These are phyloP conservation scores for Exophiala oligosperma DNA, from an alignment of 2,329 filamentous ascomycete genomes.

Conservation along the genomic window DNA sequence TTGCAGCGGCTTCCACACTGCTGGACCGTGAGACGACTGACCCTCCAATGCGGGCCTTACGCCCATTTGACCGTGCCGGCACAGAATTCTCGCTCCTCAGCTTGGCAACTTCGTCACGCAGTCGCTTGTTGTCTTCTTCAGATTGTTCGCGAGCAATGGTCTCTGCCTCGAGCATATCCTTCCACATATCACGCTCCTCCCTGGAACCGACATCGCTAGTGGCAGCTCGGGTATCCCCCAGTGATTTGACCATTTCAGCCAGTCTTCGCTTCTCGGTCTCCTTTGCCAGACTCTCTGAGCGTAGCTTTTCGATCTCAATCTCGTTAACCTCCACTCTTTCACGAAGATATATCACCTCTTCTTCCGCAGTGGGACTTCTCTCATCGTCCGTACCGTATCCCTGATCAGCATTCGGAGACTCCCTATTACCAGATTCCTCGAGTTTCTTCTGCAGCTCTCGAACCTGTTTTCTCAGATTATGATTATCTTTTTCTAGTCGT, in stretches of 20 bases:
- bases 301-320: slow-evolving; percentile 77
- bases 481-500: slow-evolving; percentile 87
- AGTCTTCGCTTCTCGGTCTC: slow-evolving; percentile 86
- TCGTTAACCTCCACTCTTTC: slow-evolving; percentile 85
- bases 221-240: slow-evolving; percentile 55
- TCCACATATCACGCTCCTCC: slow-evolving; percentile 75
- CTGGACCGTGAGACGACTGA: slow-evolving; percentile 43
- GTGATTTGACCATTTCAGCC: slow-evolving; percentile 72
- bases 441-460: slow-evolving; percentile 84
- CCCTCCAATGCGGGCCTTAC: slow-evolving; percentile 35
- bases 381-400: slow-evolving; percentile 60
- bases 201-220: slow-evolving; percentile 51
- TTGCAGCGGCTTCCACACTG: slow-evolving; percentile 47
- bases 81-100: slow-evolving; percentile 50
- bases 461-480: slow-evolving; percentile 74
- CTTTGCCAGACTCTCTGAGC: slow-evolving; percentile 72
- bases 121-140: slow-evolving; percentile 80
- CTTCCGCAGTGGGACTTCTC: slow-evolving; percentile 59
- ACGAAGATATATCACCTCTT: slow-evolving; percentile 80
- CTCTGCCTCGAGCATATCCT: slow-evolving; percentile 90
- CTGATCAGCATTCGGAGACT: slow-evolving; percentile 47
- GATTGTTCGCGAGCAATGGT: slow-evolving; percentile 84
- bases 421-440: slow-evolving; percentile 48
- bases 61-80: slow-evolving; percentile 34
- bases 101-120: slow-evolving; percentile 81